Evolutionary conservation across 371 early-diverging fungal genomes (phyloP).

Genomic region (Rhizopus stolonifer): DNA sequence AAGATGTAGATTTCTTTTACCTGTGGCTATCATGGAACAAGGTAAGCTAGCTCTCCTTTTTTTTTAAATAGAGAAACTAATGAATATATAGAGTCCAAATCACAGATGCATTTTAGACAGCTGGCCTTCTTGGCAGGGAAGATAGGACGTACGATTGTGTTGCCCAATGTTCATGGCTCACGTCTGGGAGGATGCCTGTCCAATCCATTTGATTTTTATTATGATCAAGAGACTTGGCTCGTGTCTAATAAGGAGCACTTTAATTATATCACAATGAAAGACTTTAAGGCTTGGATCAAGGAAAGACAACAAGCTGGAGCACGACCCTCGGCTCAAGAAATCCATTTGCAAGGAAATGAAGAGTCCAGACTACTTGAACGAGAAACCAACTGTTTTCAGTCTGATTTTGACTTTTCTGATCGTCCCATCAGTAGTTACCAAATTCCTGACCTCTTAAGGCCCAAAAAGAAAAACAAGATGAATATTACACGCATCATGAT

Average conservation of each 20-base stretch:
- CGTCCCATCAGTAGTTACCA: constrained; percentile 30
- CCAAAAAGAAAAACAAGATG: constrained; percentile 12
- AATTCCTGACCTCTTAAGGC: constrained; percentile 22
- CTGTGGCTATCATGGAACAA: constrained; percentile 41
- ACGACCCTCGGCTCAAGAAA: constrained; percentile 38
- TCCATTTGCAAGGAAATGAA: constrained; percentile 24
- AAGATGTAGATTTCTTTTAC: constrained; percentile 32
- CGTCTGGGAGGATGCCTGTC: constrained; percentile 30
- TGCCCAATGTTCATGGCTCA: constrained; percentile 35
- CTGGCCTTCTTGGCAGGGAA: constrained; percentile 31
- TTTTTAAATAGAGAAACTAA: not conserved
- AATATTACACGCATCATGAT: constrained; percentile 34
- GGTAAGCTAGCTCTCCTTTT: constrained; percentile 17
- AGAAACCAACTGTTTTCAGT: constrained; percentile 22
- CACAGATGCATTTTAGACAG: constrained; percentile 40
- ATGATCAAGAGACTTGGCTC: constrained; percentile 22
- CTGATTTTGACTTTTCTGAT: constrained; percentile 19
- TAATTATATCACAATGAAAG: constrained; percentile 31
- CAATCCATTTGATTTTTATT: constrained; percentile 32
- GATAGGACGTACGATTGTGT: constrained; percentile 30
- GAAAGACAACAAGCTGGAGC: constrained; percentile 13
- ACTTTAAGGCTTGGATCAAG: constrained; percentile 28
- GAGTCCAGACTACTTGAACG: constrained; percentile 14
- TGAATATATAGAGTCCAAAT: constrained; percentile 35
- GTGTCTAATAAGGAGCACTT: constrained; percentile 18